These are phyloP conservation scores for Alliaria petiolata DNA, from an alignment of 345 rosid genomes.

Conservation along the genomic window DNA sequence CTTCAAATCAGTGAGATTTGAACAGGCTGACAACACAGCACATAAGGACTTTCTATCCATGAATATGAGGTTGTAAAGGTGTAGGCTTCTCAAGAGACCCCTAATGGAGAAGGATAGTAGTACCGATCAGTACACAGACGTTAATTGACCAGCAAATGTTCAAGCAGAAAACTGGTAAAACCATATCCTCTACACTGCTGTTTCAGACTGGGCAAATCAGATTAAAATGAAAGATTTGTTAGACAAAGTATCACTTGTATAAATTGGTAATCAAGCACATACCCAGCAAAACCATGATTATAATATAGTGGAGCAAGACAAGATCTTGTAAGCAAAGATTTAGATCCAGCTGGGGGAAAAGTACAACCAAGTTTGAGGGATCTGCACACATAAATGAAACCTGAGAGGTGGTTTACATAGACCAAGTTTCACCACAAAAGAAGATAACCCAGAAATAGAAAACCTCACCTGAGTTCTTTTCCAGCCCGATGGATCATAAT, in stretches of 20 bases:
- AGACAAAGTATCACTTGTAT: neutral
- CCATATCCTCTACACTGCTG: neutral
- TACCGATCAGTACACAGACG: neutral
- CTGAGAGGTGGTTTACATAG: conserved; percentile 2
- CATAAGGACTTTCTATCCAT: conserved; percentile 56
- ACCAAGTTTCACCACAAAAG: neutral
- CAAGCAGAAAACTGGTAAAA: neutral
- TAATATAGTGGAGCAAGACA: conserved; percentile 61
- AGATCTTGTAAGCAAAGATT: conserved; percentile 61
- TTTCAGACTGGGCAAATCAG: neutral
- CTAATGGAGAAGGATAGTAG: conserved; percentile 35
- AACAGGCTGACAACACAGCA: conserved; percentile 61
- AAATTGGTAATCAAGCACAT: neutral
- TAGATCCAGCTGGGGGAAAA: conserved; percentile 41
- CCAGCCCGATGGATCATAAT: conserved; percentile 89
- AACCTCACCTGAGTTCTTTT: conserved; percentile 60
- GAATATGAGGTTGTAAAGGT: conserved; percentile 66
- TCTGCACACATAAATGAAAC: conserved; percentile 36
- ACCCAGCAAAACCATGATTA: conserved; percentile 31
- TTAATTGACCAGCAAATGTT: neutral
- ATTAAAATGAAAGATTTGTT: neutral
- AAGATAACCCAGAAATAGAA: neutral
- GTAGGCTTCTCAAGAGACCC: conserved; percentile 67
- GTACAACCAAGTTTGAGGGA: conserved; percentile 78
- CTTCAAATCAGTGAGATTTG: conserved; percentile 74